phyloP scores from a whole-genome alignment of 768 basidiomycete genomes.

The Tricholoma bakamatsutake region DNA sequence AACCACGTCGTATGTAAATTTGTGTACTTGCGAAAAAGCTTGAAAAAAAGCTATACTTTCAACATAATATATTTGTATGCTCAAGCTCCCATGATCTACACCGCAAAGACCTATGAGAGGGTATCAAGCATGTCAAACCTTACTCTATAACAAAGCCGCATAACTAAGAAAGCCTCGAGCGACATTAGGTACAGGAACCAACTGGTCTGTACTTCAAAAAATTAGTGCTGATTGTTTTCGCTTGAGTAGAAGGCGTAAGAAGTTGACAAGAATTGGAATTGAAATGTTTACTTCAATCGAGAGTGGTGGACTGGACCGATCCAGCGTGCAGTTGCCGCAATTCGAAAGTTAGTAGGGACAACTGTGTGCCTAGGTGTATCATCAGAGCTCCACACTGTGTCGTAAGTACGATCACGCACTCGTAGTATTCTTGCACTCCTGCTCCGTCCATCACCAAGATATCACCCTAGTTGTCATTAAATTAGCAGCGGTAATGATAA shows the following conservation, averaged over 20 bases:
- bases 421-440: slow-evolving; percentile 61
- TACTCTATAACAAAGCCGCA: too few species aligned
- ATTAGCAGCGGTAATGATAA: not conserved
- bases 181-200: too few species aligned
- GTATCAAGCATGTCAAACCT: too few species aligned
- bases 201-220: too few species aligned
- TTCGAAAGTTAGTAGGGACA: slow-evolving; percentile 66
- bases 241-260: not conserved
- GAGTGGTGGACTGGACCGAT: slow-evolving; percentile 36
- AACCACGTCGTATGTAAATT: slow-evolving; percentile 14
- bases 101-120: too few species aligned
- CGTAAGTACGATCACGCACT: slow-evolving; percentile 37
- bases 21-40: not conserved
- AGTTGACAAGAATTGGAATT: not conserved
- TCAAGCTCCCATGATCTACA: too few species aligned
- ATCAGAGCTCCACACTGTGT: not conserved
- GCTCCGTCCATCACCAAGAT: slow-evolving; percentile 73
- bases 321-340: slow-evolving; percentile 72
- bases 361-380: slow-evolving; percentile 59
- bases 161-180: too few species aligned
- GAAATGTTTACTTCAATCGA: not conserved
- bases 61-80: too few species aligned
- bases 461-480: slow-evolving; percentile 51
- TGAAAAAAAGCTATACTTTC: too few species aligned
- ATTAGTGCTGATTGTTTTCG: not conserved